Evolutionary conservation across 805 yeast genomes (phyloP).

Genomic region (Candida arabinofermentans): DNA sequence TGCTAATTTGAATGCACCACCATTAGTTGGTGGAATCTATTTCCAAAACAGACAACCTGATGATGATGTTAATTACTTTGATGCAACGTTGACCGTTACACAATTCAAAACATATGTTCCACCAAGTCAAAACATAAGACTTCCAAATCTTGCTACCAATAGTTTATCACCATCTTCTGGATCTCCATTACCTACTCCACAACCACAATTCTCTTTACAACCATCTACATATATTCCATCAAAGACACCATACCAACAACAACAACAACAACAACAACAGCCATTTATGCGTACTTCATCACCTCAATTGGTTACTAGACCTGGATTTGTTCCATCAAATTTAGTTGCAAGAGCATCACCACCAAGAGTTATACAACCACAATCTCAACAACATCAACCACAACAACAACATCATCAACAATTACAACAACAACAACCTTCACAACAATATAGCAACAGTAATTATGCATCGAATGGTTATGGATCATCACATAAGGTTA

Average conservation of each 20-base stretch:
- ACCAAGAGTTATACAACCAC: slow-evolving; percentile 9
- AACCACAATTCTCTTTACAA: slow-evolving; percentile 11
- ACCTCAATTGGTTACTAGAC: not conserved
- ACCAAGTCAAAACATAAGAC: slow-evolving; percentile 27
- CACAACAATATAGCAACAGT: slow-evolving; percentile 5
- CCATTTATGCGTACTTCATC: too few relatives aligned
- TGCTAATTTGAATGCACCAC: slow-evolving; percentile 86
- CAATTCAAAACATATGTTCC: slow-evolving; percentile 30
- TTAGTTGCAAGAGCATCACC: slow-evolving; percentile 1
- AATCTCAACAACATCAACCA: slow-evolving; percentile 1
- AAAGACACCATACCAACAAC: not conserved
- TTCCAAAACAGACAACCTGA: slow-evolving; percentile 67
- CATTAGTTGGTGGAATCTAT: slow-evolving; percentile 90
- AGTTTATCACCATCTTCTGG: not conserved
- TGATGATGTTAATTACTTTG: slow-evolving; percentile 71
- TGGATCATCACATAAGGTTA: slow-evolving; percentile 25
- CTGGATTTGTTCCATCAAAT: not conserved
- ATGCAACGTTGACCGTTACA: slow-evolving; percentile 21
- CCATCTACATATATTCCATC: slow-evolving; percentile 4
- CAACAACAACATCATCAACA: slow-evolving; percentile 1
- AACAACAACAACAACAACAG: too few relatives aligned
- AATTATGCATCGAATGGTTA: slow-evolving; percentile 6
- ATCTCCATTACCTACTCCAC: slow-evolving; percentile 6
- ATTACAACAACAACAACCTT: slow-evolving; percentile 5
- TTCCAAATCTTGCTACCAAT: slow-evolving; percentile 15